Base-by-base conservation (phyloP, 2,329 filamentous ascomycete genomes). In the Cordyceps javanica region DNA sequence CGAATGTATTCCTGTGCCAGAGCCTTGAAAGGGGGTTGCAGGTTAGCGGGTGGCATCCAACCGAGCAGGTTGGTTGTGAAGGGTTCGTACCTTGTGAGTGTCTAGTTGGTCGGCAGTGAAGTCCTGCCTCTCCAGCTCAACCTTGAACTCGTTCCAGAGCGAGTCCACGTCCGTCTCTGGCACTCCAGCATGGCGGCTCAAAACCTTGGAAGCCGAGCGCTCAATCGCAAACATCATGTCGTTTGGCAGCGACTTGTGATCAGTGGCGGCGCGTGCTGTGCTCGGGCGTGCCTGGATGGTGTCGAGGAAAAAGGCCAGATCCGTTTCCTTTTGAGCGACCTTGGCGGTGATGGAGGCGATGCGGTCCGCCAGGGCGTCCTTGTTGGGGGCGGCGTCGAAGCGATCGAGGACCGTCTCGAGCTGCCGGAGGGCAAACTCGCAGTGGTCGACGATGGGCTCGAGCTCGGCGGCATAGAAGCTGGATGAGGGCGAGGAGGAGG, bases 181-280 rank as follows among this genome's bases (percentile, higher is more conserved):
- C 59, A 70, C 67, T 55, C 69, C 71, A 60, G 72, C 69, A 45
- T 71, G 70, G 53, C 74, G 73, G 11, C 72, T 72, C 52, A 78
- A 79, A 25, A 86, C 72, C 11, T 76, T 74, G 11, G 73, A 68
- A 3, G 83, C 82, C 61, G 86, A 79, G 30, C 69, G 69, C 62
- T 87, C 82, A 32, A 86, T 79, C 64, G 85, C 83, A 65, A 82
- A 78, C 67, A 83, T 80, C 64, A 86, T 83, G 8, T 67, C 66
- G 58, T 85, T 79, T 34, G 84, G 69, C 25, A 75, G n/a, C 16
- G 38, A 70, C 19, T 72, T 67, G 44, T 68, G 72, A 46, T 72
- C 71, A n/a, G 70, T 68, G 38, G 73, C 65, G 11, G 67, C 68
- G 50, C 72, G 16, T 59, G 41, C 74, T 77, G 19, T 70, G 0